Evolutionary conservation across 345 rosid genomes (phyloP).

Genomic region (Cardamine resedifolia): DNA sequence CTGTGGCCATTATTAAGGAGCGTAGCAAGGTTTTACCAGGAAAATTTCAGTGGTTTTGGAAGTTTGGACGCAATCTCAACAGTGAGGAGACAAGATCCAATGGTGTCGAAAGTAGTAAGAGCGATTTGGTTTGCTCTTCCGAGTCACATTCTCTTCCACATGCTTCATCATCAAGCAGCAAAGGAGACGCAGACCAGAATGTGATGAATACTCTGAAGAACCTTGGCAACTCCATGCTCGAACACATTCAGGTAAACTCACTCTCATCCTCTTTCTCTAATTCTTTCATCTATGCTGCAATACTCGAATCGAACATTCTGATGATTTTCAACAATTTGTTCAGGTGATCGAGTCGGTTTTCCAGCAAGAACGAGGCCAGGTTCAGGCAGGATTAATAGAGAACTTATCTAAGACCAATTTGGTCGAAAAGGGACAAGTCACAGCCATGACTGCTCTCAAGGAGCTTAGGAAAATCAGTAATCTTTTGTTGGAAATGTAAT

Average conservation of each 20-base stretch:
- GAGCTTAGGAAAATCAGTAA: slow-evolving; percentile 97
- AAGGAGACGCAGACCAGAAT: slow-evolving; percentile 71
- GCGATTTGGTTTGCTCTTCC: slow-evolving; percentile 34
- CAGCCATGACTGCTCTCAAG: slow-evolving; percentile 80
- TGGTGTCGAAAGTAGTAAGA: slow-evolving; percentile 36
- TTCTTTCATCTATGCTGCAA: not conserved
- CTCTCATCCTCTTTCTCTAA: not conserved
- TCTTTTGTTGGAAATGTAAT: slow-evolving; percentile 87
- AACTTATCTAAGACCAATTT: slow-evolving; percentile 66
- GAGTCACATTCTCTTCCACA: slow-evolving; percentile 37
- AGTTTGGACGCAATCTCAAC: slow-evolving; percentile 58
- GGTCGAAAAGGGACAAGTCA: slow-evolving; percentile 88
- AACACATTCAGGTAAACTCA: slow-evolving; percentile 87
- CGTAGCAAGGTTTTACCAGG: slow-evolving; percentile 53
- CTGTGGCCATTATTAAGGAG: slow-evolving; percentile 44
- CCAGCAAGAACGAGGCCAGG: slow-evolving; percentile 84
- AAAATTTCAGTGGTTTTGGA: slow-evolving; percentile 95
- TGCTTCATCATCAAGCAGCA: slow-evolving; percentile 41
- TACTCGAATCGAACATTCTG: not conserved
- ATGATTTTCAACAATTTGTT: not conserved
- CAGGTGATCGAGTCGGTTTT: slow-evolving; percentile 90
- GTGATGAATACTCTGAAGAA: slow-evolving; percentile 66
- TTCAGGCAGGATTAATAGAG: slow-evolving; percentile 52
- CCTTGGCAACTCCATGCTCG: slow-evolving; percentile 91
- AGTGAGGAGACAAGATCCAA: slow-evolving; percentile 51